These are phyloP conservation scores for Forsythia viridissima DNA, from an alignment of 257 asterid genomes.

Conservation along the genomic window DNA sequence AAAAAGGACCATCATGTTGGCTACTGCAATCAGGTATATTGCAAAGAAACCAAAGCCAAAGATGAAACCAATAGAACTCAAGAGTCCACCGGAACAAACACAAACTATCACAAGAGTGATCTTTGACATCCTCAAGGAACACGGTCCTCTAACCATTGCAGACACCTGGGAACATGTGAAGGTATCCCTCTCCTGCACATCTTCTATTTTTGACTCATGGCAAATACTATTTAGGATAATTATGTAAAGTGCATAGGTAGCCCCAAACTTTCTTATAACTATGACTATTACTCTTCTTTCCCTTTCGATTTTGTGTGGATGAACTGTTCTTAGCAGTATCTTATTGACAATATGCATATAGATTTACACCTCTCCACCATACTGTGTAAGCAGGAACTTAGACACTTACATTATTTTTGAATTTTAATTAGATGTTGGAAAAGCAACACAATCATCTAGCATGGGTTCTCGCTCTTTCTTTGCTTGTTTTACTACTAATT, in stretches of 20 bases:
- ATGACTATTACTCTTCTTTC: neutral
- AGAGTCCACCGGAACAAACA: slow-evolving; percentile 87
- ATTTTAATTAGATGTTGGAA: too few species aligned
- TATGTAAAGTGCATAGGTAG: neutral
- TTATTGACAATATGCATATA: neutral
- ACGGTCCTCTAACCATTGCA: slow-evolving; percentile 78
- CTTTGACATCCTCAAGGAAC: slow-evolving; percentile 82
- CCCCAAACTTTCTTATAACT: neutral
- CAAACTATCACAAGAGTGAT: slow-evolving; percentile 84
- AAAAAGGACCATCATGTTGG: slow-evolving; percentile 56
- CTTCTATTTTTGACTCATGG: neutral
- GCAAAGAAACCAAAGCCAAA: slow-evolving; percentile 86
- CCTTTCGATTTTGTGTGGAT: neutral
- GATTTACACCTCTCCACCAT: too few species aligned
- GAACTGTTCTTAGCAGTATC: neutral
- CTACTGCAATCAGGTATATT: slow-evolving; percentile 68
- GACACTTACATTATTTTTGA: too few species aligned
- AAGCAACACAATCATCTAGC: too few species aligned
- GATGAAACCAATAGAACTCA: slow-evolving; percentile 88
- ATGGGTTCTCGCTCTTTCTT: too few species aligned
- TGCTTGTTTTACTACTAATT: too few species aligned
- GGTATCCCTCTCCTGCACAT: slow-evolving; percentile 42
- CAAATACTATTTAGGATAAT: neutral
- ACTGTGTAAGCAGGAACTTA: too few species aligned
- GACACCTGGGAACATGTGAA: slow-evolving; percentile 94